Conservation (phyloP, 2,329 filamentous ascomycete genomes). For the Venturiaceae sp. region DNA sequence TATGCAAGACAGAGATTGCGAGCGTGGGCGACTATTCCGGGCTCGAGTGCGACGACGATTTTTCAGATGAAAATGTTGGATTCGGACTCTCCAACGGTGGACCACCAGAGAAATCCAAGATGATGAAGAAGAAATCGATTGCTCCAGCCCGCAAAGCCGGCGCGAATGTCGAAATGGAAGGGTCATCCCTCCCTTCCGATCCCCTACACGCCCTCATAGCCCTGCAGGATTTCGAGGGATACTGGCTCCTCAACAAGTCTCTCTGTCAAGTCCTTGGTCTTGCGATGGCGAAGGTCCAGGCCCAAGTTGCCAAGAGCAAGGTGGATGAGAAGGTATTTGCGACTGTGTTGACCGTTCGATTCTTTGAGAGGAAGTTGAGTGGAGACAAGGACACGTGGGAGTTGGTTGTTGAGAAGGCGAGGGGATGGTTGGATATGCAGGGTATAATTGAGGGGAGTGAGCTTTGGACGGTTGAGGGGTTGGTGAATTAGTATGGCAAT, state of each 20-base stretch:
- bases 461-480: conserved; percentile 1
- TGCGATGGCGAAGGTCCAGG: neutral
- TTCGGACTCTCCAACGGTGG: neutral
- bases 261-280: conserved; percentile 17
- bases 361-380: conserved; percentile 36
- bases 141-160: neutral
- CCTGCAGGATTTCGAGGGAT: conserved; percentile 47
- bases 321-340: conserved; percentile 15
- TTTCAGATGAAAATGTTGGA: neutral
- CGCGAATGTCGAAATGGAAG: too few relatives aligned
- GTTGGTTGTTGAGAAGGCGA: conserved; percentile 52
- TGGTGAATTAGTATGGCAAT: too few relatives aligned
- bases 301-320: conserved; percentile 8
- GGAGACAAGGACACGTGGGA: conserved; percentile 50
- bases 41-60: neutral
- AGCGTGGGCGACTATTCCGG: too few relatives aligned
- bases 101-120: neutral
- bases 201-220: conserved; percentile 30
- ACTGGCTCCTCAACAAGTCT: conserved; percentile 32
- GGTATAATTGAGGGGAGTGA: conserved; percentile 3
- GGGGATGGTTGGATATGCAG: conserved; percentile 34
- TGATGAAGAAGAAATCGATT: neutral
- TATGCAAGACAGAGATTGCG: too few relatives aligned
- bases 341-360: conserved; percentile 37
- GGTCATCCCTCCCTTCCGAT: neutral